phyloP scores from a whole-genome alignment of 2,329 filamentous ascomycete species.

The Delphinella strobiligena region DNA sequence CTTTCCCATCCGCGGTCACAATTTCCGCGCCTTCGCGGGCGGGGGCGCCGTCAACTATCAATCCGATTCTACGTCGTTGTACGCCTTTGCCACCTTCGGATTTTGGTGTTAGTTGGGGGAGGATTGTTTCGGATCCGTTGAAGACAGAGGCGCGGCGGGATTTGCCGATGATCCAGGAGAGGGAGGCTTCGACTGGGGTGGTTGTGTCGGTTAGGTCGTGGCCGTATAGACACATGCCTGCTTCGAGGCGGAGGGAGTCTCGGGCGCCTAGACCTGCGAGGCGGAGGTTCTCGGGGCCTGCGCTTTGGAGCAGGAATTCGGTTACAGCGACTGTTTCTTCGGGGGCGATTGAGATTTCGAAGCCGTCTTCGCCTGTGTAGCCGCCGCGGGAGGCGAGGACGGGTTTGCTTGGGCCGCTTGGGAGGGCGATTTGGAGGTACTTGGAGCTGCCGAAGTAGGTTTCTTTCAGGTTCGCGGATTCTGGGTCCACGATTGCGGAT shows the following conservation, averaged over 20 bases:
- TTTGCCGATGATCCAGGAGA: conserved; percentile 77
- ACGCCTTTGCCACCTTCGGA: conserved; percentile 62
- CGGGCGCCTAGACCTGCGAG: conserved; percentile 82
- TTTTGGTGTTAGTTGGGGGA: conserved; percentile 62
- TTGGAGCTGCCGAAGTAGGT: conserved; percentile 74
- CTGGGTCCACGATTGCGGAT: conserved; percentile 44
- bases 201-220: conserved; percentile 79
- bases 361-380: conserved; percentile 96
- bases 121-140: conserved; percentile 68
- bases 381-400: conserved; percentile 77
- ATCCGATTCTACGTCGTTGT: conserved; percentile 61
- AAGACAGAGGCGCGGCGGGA: conserved; percentile 64
- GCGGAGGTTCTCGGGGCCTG: conserved; percentile 50
- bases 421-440: conserved; percentile 52
- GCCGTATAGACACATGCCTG: conserved; percentile 99
- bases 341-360: conserved; percentile 79
- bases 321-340: conserved; percentile 54
- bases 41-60: conserved; percentile 74
- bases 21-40: conserved; percentile 83
- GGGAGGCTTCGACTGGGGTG: conserved; percentile 53
- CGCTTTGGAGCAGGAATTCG: conserved; percentile 53
- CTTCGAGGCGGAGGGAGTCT: conserved; percentile 86
- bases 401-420: conserved; percentile 39
- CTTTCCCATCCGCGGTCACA: conserved; percentile 48
- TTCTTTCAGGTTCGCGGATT: conserved; percentile 41